Evolutionary conservation across 768 basidiomycete genomes (phyloP), one percentile per base, ranked within the genome.

Genomic region (Rhodotorula toruloides): DNA sequence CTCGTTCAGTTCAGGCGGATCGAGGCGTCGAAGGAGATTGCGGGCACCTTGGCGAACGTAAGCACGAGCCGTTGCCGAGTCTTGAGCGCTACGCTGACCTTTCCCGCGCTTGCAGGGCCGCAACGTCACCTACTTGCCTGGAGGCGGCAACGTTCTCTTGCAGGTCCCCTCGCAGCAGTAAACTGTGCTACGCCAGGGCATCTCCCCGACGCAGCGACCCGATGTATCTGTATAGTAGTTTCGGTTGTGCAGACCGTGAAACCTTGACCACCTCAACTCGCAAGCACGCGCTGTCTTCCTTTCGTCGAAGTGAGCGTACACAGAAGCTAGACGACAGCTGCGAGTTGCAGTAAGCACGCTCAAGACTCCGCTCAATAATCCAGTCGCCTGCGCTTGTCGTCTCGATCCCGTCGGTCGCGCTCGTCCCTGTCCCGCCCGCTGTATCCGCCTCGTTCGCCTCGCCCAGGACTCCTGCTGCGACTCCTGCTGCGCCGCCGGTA

Each of bases 11-110:
- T 99, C 77, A 83, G 96, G 73, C 89, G 91, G 80, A 99, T 99
- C 74, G 96, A 99, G 80, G 92, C 96, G 58, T 89, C 88, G 82
- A 91, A 97, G 81, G 96, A 94, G 61, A 97, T 99, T 76, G 96
- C 87, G 59, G 84, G 86, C 75, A 91, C 90, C 69, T 81, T 96
- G 74, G 75, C 87, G 43, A 34, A 46, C 37, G 64, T 59, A 48
- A 34, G 58, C 34, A 25, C 42, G 16, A 43, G 42, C 42, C 10
- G 5, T 13, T n/a, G 1, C 52, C 22, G 16, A 16, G 11, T n/a
- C 36, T 40, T 6, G 13, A 22, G 47, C 39, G 34, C 34, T 34
- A 36, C 50, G 22, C 17, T 22, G 29, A 17, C 22, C 29, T 25
- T 7, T 49, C 43, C 17, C 29, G 22, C n/a, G 37, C 42, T 48